Evolutionary conservation across 2,329 filamentous ascomycete species (phyloP).

Genomic region (Hypoxylon sp.): DNA sequence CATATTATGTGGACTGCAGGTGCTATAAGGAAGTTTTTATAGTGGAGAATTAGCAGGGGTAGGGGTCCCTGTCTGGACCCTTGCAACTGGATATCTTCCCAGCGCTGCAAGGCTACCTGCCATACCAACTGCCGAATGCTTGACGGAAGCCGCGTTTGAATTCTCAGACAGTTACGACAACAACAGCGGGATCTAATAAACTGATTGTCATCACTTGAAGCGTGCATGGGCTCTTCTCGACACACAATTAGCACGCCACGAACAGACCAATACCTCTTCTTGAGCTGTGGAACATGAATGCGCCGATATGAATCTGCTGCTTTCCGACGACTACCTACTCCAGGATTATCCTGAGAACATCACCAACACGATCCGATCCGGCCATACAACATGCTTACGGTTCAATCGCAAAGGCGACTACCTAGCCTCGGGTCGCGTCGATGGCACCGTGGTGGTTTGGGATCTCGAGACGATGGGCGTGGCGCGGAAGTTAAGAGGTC

Average conservation of each 20-base stretch:
- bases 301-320: constrained; percentile 69
- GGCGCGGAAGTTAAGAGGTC: constrained; percentile 91
- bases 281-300: constrained; percentile 38
- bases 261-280: neutral
- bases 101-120: constrained; percentile 36
- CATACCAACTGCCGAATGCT: constrained; percentile 15
- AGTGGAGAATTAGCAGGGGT: constrained; percentile 16
- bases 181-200: neutral
- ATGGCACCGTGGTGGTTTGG: constrained; percentile 96
- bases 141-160: constrained; percentile 4
- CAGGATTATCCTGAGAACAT: constrained; percentile 93
- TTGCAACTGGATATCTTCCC: constrained; percentile 8
- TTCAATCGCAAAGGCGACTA: constrained; percentile 97
- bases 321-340: constrained; percentile 74
- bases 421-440: constrained; percentile 91
- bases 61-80: constrained; percentile 24
- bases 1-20: neutral
- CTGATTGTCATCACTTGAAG: neutral
- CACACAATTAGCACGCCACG: neutral
- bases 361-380: constrained; percentile 85
- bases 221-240: neutral
- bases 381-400: constrained; percentile 77
- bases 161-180: neutral
- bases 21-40: neutral
- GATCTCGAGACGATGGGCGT: constrained; percentile 98